Conservation (phyloP, 2,329 filamentous ascomycete genomes). For the Lasiodiplodia sp. region DNA sequence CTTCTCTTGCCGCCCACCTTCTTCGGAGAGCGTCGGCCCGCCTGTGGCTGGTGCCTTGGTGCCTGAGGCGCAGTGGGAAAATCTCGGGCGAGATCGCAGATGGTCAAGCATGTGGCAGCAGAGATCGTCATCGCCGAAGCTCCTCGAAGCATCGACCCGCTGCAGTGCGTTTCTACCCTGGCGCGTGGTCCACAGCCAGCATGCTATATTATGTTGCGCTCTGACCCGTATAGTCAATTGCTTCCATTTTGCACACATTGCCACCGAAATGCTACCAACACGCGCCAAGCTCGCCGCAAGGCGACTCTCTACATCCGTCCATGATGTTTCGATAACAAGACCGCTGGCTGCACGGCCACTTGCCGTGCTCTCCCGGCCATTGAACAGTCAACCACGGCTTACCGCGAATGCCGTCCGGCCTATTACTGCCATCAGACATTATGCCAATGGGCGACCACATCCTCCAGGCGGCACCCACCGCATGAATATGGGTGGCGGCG, state of each 20-base stretch:
- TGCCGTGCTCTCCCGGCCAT: slow-evolving; percentile 32
- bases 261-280: slow-evolving; percentile 44
- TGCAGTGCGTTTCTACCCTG: slow-evolving; percentile 6
- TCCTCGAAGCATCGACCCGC: slow-evolving; percentile 29
- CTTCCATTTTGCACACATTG: background rate
- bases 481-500: slow-evolving; percentile 80
- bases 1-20: slow-evolving; percentile 1
- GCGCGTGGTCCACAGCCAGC: background rate
- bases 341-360: slow-evolving; percentile 15
- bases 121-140: slow-evolving; percentile 27
- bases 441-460: slow-evolving; percentile 71
- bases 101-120: background rate
- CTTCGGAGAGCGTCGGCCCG: slow-evolving; percentile 22
- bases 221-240: slow-evolving; percentile 1
- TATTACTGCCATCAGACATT: slow-evolving; percentile 56
- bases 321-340: slow-evolving; percentile 7
- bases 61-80: background rate
- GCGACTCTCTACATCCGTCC: slow-evolving; percentile 39
- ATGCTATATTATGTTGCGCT: slow-evolving; percentile 18
- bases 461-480: slow-evolving; percentile 91
- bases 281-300: slow-evolving; percentile 45
- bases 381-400: slow-evolving; percentile 34
- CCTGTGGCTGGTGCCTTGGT: slow-evolving; percentile 1
- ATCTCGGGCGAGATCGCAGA: slow-evolving; percentile 2
- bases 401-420: slow-evolving; percentile 35